phyloP scores from a whole-genome alignment of 768 basidiomycete species.

The Auriscalpium microsporum region DNA sequence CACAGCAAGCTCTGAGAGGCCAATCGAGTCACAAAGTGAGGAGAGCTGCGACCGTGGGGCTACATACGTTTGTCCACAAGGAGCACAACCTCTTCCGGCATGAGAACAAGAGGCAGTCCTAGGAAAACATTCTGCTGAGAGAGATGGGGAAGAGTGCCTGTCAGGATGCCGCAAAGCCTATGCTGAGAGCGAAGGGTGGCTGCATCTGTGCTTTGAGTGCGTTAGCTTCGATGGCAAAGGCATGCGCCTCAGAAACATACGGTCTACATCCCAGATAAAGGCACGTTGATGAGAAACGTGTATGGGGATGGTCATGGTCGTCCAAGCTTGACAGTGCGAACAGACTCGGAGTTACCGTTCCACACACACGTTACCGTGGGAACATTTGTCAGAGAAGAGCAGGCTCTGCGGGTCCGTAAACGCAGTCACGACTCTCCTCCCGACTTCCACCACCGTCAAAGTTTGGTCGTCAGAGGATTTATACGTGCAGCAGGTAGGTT shows the following conservation, averaged over 20 bases:
- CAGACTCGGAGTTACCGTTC: too few relatives aligned
- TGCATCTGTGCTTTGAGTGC: slow-evolving; percentile 48
- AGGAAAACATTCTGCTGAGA: slow-evolving; percentile 96
- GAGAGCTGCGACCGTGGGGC: not conserved
- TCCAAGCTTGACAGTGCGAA: too few relatives aligned
- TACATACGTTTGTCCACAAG: slow-evolving; percentile 71
- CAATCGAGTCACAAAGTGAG: slow-evolving; percentile 3
- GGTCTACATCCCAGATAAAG: slow-evolving; percentile 85
- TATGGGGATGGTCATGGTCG: slow-evolving; percentile 4
- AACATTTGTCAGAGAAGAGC: too few relatives aligned
- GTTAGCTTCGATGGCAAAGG: not conserved
- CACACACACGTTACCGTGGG: too few relatives aligned
- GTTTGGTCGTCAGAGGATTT: too few relatives aligned
- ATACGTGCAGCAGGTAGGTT: too few relatives aligned
- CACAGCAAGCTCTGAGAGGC: slow-evolving; percentile 55
- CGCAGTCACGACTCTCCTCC: too few relatives aligned
- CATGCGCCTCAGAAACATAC: slow-evolving; percentile 29
- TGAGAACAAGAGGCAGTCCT: slow-evolving; percentile 79
- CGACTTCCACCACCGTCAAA: too few relatives aligned
- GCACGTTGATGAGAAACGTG: slow-evolving; percentile 64
- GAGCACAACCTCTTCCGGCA: slow-evolving; percentile 88
- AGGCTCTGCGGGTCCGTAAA: too few relatives aligned
- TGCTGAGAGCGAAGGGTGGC: slow-evolving; percentile 71
- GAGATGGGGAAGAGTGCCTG: slow-evolving; percentile 89
- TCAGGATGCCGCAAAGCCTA: slow-evolving; percentile 75